Conservation (phyloP, 768 basidiomycete species). For the Mycena filopes region DNA sequence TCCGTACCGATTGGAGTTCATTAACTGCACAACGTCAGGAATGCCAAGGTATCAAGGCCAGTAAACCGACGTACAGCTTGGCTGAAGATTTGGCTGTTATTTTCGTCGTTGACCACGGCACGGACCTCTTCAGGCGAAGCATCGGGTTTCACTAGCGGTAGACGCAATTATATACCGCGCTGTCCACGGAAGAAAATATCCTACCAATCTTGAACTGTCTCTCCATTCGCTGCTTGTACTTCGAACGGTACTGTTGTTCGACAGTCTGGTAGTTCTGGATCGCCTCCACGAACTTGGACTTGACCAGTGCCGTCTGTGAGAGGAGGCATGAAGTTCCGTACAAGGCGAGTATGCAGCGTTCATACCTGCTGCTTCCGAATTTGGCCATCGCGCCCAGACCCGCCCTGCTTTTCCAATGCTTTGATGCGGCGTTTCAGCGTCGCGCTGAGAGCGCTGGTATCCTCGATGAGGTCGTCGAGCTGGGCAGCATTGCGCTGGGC, state of each 20-base stretch:
- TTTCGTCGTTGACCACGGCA: conserved; percentile 87
- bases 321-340: not conserved
- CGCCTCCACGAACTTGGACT: conserved; percentile 85
- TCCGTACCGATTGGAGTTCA: conserved; percentile 92
- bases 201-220: conserved; percentile 88
- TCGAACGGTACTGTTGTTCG: conserved; percentile 81
- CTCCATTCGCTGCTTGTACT: conserved; percentile 85
- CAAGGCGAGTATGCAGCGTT: not conserved
- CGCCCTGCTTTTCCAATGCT: conserved; percentile 72
- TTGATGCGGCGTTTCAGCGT: conserved; percentile 80
- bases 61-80: conserved; percentile 70
- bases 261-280: conserved; percentile 88
- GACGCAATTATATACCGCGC: not conserved
- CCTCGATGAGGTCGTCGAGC: conserved; percentile 74
- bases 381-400: conserved; percentile 73
- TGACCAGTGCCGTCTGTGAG: conserved; percentile 67
- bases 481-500: conserved; percentile 69
- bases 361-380: conserved; percentile 82
- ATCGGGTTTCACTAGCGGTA: conserved; percentile 82
- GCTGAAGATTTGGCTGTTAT: conserved; percentile 87
- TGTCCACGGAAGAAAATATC: conserved; percentile 33
- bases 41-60: not conserved
- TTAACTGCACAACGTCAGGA: conserved; percentile 60
- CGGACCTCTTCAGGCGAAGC: conserved; percentile 90
- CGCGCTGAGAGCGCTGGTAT: conserved; percentile 77